Conservation (phyloP, 2,329 filamentous ascomycete species). For the Colletotrichum sublineola region DNA sequence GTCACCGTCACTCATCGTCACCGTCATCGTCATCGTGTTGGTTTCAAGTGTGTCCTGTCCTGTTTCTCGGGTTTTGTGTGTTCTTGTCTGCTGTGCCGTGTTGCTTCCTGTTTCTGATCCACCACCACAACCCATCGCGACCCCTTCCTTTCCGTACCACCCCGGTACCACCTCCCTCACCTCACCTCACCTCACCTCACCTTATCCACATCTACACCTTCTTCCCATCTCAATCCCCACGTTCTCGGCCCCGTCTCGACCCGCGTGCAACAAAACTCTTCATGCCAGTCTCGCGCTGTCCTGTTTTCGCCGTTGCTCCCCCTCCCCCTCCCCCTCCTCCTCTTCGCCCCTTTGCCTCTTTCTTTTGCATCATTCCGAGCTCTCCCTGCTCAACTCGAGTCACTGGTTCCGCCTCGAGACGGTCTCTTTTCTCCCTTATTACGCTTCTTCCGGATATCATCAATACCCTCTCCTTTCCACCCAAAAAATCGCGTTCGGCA, state of each 20-base stretch:
- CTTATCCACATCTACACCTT: neutral
- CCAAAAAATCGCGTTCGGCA: no score
- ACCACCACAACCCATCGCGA: neutral
- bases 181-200: no score
- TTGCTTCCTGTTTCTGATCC: neutral
- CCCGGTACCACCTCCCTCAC: neutral
- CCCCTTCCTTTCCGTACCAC: neutral
- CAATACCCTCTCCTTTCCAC: neutral
- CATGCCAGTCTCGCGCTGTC: neutral
- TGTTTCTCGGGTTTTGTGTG: neutral
- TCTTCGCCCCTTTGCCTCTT: neutral
- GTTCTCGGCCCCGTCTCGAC: constrained; percentile 27
- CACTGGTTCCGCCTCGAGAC: neutral
- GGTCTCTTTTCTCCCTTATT: neutral
- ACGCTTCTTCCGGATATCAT: neutral
- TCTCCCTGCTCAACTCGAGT: neutral
- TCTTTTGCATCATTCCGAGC: neutral
- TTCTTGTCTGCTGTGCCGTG: neutral
- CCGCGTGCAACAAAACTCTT: constrained; percentile 27
- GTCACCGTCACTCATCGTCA: neutral
- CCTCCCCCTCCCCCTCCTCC: no score
- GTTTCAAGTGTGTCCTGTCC: neutral
- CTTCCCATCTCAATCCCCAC: neutral
- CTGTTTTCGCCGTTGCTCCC: neutral
- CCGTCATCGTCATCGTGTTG: neutral